Evolutionary conservation across 2,329 filamentous ascomycete genomes (phyloP).

Genomic region (Penicillium sp.): DNA sequence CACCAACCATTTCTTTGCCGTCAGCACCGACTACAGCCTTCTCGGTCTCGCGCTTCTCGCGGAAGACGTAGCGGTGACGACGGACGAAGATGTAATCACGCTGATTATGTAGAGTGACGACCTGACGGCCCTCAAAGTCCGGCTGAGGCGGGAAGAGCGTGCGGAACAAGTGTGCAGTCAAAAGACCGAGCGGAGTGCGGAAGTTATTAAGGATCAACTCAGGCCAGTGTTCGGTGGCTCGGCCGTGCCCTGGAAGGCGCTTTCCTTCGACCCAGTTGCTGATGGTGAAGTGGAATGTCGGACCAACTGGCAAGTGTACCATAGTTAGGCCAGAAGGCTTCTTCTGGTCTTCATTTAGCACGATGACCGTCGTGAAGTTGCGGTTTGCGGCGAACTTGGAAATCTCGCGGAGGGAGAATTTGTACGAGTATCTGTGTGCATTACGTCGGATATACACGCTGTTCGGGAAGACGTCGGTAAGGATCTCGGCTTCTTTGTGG

Average conservation of each 20-base stretch:
- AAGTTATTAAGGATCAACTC: slow-evolving; percentile 93
- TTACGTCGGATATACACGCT: slow-evolving; percentile 78
- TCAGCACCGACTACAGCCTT: slow-evolving; percentile 79
- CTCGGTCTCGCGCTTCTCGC: slow-evolving; percentile 80
- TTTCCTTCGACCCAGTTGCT: slow-evolving; percentile 87
- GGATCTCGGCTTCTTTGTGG: slow-evolving; percentile 73
- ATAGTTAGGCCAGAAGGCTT: slow-evolving; percentile 76
- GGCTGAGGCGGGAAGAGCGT: slow-evolving; percentile 75
- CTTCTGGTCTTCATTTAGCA: slow-evolving; percentile 88
- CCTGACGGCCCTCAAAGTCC: slow-evolving; percentile 79
- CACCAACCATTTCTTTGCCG: slow-evolving; percentile 77
- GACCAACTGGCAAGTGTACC: slow-evolving; percentile 76
- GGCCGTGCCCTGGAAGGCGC: slow-evolving; percentile 83
- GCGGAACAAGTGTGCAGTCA: slow-evolving; percentile 81
- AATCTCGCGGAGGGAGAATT: slow-evolving; percentile 90
- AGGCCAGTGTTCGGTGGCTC: slow-evolving; percentile 83
- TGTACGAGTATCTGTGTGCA: slow-evolving; percentile 77
- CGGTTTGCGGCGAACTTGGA: slow-evolving; percentile 76
- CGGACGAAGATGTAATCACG: slow-evolving; percentile 94
- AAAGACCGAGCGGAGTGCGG: slow-evolving; percentile 81
- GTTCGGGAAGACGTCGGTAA: slow-evolving; percentile 79
- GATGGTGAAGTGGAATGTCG: slow-evolving; percentile 89
- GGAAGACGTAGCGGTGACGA: slow-evolving; percentile 85
- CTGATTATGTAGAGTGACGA: slow-evolving; percentile 90
- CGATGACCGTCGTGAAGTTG: slow-evolving; percentile 76